Conservation (phyloP, 2,329 filamentous ascomycete species). For the Penicillium sp. region DNA sequence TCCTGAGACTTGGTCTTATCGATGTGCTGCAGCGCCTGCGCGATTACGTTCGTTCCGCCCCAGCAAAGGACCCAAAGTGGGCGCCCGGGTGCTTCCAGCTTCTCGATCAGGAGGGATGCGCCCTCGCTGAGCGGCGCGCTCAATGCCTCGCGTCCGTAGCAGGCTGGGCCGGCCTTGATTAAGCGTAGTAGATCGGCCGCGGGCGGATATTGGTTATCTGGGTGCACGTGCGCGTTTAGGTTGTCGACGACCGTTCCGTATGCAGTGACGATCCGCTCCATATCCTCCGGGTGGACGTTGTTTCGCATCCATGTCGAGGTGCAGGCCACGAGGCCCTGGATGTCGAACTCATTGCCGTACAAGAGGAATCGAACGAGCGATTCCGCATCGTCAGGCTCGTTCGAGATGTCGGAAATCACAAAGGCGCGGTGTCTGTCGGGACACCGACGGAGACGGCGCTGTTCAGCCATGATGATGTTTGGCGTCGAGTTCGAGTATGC, state of each 20-base stretch:
- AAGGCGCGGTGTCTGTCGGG: neutral
- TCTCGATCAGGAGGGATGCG: slow-evolving; percentile 50
- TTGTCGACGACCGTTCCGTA: slow-evolving; percentile 53
- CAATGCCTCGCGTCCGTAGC: slow-evolving; percentile 45
- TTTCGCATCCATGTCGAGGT: slow-evolving; percentile 54
- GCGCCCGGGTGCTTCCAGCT: slow-evolving; percentile 40
- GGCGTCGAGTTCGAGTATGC: no score
- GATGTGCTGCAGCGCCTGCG: slow-evolving; percentile 52
- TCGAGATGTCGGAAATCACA: slow-evolving; percentile 11
- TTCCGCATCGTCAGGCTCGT: slow-evolving; percentile 14
- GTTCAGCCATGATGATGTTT: no score
- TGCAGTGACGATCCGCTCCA: slow-evolving; percentile 50
- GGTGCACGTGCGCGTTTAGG: slow-evolving; percentile 55
- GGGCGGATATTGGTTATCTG: slow-evolving; percentile 48
- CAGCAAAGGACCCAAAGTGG: slow-evolving; percentile 60
- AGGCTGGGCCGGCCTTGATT: slow-evolving; percentile 18
- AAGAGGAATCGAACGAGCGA: slow-evolving; percentile 34
- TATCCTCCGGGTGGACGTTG: slow-evolving; percentile 48
- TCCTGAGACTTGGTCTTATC: slow-evolving; percentile 20
- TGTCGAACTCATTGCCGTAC: slow-evolving; percentile 54
- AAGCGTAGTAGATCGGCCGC: slow-evolving; percentile 42
- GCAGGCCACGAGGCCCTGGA: slow-evolving; percentile 50
- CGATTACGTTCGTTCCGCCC: slow-evolving; percentile 60
- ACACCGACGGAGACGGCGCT: no score
- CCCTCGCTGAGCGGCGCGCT: slow-evolving; percentile 48